These are phyloP conservation scores for Paecilomyces formosus DNA, from an alignment of 2,329 filamentous ascomycete genomes.

Conservation along the genomic window DNA sequence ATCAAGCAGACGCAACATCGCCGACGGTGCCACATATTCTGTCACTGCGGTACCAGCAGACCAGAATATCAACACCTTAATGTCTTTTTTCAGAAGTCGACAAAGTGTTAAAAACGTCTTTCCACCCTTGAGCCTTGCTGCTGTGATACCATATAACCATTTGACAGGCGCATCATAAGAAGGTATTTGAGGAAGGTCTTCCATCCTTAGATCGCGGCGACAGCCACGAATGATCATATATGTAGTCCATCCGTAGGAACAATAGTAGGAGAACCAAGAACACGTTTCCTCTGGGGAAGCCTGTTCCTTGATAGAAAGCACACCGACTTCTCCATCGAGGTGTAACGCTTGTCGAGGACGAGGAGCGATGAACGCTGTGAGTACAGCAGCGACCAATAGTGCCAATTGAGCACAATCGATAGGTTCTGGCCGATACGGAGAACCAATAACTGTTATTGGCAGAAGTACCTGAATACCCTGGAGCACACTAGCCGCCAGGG, in stretches of 20 bases:
- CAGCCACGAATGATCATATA: slow-evolving; percentile 22
- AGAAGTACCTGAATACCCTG: slow-evolving; percentile 14
- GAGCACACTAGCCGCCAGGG: slow-evolving; percentile 11
- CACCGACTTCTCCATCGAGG: slow-evolving; percentile 10
- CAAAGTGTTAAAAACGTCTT: slow-evolving; percentile 20
- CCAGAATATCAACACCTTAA: slow-evolving; percentile 21
- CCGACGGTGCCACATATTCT: slow-evolving; percentile 48
- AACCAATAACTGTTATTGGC: slow-evolving; percentile 17
- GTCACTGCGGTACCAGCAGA: slow-evolving; percentile 17
- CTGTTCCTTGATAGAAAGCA: slow-evolving; percentile 3
- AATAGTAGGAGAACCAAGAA: slow-evolving; percentile 24
- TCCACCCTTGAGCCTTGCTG: slow-evolving; percentile 16
- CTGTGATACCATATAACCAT: slow-evolving; percentile 18
- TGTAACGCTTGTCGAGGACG: slow-evolving; percentile 11
- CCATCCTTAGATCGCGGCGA: slow-evolving; percentile 19
- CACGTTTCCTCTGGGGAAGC: slow-evolving; percentile 24
- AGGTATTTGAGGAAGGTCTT: slow-evolving; percentile 24
- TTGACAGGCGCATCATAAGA: slow-evolving; percentile 20
- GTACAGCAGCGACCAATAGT: slow-evolving; percentile 11
- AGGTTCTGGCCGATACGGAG: slow-evolving; percentile 8
- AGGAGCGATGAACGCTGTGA: slow-evolving; percentile 10
- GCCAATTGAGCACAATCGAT: slow-evolving; percentile 11
- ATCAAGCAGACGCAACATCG: slow-evolving; percentile 47
- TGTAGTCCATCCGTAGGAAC: slow-evolving; percentile 27
- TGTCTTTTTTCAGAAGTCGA: slow-evolving; percentile 16